Evolutionary conservation across 768 basidiomycete species (phyloP), one percentile per base, ranked within the genome.

Genomic region (Phylloporus sp.): DNA sequence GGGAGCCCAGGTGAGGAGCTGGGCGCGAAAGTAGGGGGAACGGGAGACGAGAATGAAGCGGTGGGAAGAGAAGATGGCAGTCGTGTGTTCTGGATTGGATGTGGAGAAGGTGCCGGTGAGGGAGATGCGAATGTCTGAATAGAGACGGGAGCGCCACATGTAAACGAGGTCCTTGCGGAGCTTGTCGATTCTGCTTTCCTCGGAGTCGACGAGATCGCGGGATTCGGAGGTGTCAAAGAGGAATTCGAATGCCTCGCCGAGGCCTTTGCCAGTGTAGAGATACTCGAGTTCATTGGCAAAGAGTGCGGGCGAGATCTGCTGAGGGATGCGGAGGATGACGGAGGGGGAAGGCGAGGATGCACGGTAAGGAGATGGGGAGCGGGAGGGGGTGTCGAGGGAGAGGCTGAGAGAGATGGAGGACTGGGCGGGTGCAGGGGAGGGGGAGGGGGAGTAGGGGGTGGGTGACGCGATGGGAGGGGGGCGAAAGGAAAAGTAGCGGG

Each of bases 71-170:
- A 98, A 98, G 9, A 92, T 77, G 20, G 86, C 86, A 1, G 85
- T 91, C 2, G 84, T 77, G 44, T 72, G 77, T 46, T 87, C 84
- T 46, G 82, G 81, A 45, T 77, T 76, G 1, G 74, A 62, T 1
- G 81, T 79, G 1, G 78, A 81, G 56, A 82, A 84, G 47, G 76
- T 80, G 38, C 84, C 84, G 0, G 81, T 78, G 50, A 94, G 78
- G 0, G 84, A 77, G 44, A 98, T 83, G 42, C 86, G 81, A 20
- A 95, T 80, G 65, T 98, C 95, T 3, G 91, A 90, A 63, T 93
- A 98, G 15, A 98, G 80, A 39, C 92, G 82, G 11, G 87, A 89
- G 26, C 95, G 73, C 95, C 94, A 97, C 91, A 93, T 95, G 72
- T 86, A 96, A 20, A 94, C 88, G 23, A 96, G 75, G 60, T 97